Percentiles rank a stretch among this genome's conserved stretches.
These are phyloP conservation scores for Ceratocystis ficicola DNA, from an alignment of 2,329 filamentous ascomycete species.

Conservation along the genomic window DNA sequence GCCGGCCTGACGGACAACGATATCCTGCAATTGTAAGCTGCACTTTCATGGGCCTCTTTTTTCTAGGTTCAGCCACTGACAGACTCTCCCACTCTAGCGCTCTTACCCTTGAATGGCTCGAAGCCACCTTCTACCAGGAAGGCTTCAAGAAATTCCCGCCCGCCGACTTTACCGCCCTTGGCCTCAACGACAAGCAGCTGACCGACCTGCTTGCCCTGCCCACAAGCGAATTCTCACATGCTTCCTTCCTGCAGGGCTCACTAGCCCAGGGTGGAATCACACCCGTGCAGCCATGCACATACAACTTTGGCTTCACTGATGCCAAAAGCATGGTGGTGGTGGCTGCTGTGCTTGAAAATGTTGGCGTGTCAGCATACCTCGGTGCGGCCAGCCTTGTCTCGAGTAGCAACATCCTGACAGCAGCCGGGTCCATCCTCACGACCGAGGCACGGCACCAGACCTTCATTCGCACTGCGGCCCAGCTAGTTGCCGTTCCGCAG, in stretches of 20 bases:
- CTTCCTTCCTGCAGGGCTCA: conserved; percentile 37
- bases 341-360: conserved; percentile 57
- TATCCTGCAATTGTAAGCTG: conserved; percentile 46
- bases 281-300: conserved; percentile 56
- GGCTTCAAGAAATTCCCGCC: conserved; percentile 56
- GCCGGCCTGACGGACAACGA: conserved; percentile 41
- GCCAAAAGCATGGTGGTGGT: conserved; percentile 56
- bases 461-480: conserved; percentile 51
- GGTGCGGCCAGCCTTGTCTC: conserved; percentile 56
- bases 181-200: conserved; percentile 27
- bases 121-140: conserved; percentile 59
- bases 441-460: conserved; percentile 64
- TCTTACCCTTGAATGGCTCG: conserved; percentile 62
- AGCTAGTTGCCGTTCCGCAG: conserved; percentile 49
- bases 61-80: neutral
- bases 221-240: conserved; percentile 44
- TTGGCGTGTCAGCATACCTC: conserved; percentile 62
- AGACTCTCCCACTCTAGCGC: conserved; percentile 33
- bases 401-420: conserved; percentile 46
- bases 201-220: conserved; percentile 49
- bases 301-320: conserved; percentile 59
- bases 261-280: conserved; percentile 50
- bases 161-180: conserved; percentile 48
- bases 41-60: neutral
- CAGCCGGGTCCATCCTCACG: conserved; percentile 58